Base-by-base conservation (phyloP, 2,329 filamentous ascomycete genomes). In the Fusarium armeniacum region DNA sequence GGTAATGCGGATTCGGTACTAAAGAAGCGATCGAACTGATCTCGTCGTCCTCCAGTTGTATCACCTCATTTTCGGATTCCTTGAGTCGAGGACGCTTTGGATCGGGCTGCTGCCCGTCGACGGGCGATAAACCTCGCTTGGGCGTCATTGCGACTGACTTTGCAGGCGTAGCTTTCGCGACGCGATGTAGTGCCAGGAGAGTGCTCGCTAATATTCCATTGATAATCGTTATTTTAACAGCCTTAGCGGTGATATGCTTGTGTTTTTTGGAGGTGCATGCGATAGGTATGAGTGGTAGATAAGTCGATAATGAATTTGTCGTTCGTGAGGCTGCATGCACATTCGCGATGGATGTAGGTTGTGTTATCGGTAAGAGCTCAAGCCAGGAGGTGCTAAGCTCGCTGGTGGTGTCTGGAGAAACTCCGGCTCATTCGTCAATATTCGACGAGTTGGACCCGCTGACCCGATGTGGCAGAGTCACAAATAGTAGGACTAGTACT, bases 61-160 rank as follows among this genome's bases (percentile, higher is more conserved):
- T 44, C 12, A 54, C 43, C 20, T 61, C 49, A 18, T 33, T 30
- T 32, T 67, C 33, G 4, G 28, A 50, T 35, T 66, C 38, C 5
- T 65, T 57, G 4, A 73, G 33, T 24, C 75, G 71, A 2, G 61
- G 55, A 11, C 80, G 79, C 64, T 83, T 83, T 28, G 75, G 36
- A 5, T 66, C 67, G 3, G 73, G 70, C 51, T 73, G 65, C 22
- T 71, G 62, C 36, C 74, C 73, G 26, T 78, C 76, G 32, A 64
- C 65, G 10, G 76, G 73, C 11, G 78, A 75, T 36, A 79, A 71
- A 33, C 71, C 76, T 69, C 81, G 79, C 70, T 83, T 83, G 44
- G 78, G 78, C n/a, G 78, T 76, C 76, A 76, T 79, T 35, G 44
- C 54, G 47, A 64, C 33, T 24, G 38, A 43, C n/a, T 46, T 49